Evolutionary conservation across 2,329 filamentous ascomycete genomes (phyloP).

Genomic region (Cladosporium oxysporum): DNA sequence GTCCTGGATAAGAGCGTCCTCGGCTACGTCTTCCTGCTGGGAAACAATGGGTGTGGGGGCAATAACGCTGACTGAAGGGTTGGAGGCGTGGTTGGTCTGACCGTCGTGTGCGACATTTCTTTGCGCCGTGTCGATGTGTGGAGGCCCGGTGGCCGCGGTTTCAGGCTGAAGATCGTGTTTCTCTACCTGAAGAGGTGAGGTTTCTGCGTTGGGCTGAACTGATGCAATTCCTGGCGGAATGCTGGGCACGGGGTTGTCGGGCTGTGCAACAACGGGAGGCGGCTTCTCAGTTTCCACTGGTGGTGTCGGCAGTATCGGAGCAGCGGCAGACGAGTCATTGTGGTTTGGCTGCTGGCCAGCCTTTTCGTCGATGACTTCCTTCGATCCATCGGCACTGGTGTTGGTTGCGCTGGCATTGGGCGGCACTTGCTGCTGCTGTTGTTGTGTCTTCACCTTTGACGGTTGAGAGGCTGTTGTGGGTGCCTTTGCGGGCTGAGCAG

Average conservation of each 20-base stretch:
- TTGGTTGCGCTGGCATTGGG: conserved; percentile 43
- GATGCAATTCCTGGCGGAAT: conserved; percentile 11
- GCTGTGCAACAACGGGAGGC: conserved; percentile 16
- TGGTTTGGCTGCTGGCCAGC: conserved; percentile 23
- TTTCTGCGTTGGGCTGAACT: conserved; percentile 22
- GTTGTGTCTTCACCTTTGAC: conserved; percentile 39
- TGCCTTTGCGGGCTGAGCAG: conserved; percentile 47
- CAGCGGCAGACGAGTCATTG: conserved; percentile 14
- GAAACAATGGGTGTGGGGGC: conserved; percentile 49
- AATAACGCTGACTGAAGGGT: conserved; percentile 45
- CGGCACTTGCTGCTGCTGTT: conserved; percentile 54
- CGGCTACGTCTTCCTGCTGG: conserved; percentile 35
- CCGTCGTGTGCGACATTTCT: conserved; percentile 4
- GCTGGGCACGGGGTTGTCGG: conserved; percentile 12
- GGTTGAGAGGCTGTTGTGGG: conserved; percentile 42
- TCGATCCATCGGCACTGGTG: conserved; percentile 48
- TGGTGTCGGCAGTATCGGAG: conserved; percentile 20
- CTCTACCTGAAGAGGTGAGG: conserved; percentile 13
- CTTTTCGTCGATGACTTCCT: conserved; percentile 50
- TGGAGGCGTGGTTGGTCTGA: conserved; percentile 9
- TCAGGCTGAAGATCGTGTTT: conserved; percentile 20
- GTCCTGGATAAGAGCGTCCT: conserved; percentile 47
- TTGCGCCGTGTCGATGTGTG: conserved; percentile 23
- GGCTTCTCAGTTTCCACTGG: conserved; percentile 26
- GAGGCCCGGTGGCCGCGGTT: conserved; percentile 17